Percentiles rank a stretch among this genome's conserved stretches.
phyloP scores from a whole-genome alignment of 2,329 filamentous ascomycete species.

The Curvularia verruculosa region DNA sequence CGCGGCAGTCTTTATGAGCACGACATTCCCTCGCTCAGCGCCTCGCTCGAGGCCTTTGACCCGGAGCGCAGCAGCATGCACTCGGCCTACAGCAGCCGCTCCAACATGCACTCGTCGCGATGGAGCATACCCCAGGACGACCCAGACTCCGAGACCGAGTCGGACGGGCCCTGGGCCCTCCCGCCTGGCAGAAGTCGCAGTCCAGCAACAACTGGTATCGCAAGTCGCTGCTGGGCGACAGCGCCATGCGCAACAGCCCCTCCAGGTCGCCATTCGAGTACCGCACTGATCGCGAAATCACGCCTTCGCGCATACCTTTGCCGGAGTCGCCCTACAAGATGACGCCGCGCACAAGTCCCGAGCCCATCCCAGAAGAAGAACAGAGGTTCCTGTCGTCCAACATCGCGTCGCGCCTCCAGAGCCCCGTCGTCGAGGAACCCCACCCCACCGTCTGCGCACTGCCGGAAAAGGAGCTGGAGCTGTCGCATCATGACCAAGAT shows the following conservation, averaged over 20 bases:
- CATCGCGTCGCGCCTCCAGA: conserved; percentile 47
- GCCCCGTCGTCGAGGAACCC: conserved; percentile 36
- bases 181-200: conserved; percentile 63
- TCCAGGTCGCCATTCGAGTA: conserved; percentile 65
- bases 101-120: conserved; percentile 64
- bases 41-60: conserved; percentile 49
- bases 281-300: conserved; percentile 58
- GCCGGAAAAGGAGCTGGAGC: conserved; percentile 30
- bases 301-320: conserved; percentile 64
- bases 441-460: conserved; percentile 26
- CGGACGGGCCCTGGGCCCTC: conserved; percentile 67
- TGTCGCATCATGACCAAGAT: conserved; percentile 39
- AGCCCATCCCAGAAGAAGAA: conserved; percentile 46
- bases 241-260: conserved; percentile 49
- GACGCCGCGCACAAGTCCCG: conserved; percentile 61
- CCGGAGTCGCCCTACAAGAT: conserved; percentile 65
- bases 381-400: conserved; percentile 36
- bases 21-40: conserved; percentile 48
- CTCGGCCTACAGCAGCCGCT: conserved; percentile 58
- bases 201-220: conserved; percentile 64
- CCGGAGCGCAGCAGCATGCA: conserved; percentile 47
- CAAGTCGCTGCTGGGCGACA: conserved; percentile 49
- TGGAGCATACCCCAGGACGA: conserved; percentile 45
- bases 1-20: conserved; percentile 46
- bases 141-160: conserved; percentile 54